Conservation (phyloP, 2,329 filamentous ascomycete genomes). For the Ophiostoma piceae region DNA sequence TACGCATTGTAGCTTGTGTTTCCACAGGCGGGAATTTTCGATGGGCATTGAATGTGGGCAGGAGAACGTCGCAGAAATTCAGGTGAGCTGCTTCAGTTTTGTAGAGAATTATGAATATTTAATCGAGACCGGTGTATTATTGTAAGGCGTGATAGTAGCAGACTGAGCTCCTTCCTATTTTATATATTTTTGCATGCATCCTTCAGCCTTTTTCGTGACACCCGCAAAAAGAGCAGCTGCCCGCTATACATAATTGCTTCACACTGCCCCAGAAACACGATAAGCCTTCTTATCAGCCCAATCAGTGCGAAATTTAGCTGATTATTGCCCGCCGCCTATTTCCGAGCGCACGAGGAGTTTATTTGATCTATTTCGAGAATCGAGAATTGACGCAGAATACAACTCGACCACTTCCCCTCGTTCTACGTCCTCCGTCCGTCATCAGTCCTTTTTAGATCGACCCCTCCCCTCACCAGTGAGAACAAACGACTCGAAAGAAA, state of each 20-base stretch:
- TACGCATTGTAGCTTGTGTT: not conserved
- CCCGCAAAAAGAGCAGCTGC: not conserved
- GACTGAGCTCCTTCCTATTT: not conserved
- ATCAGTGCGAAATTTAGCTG: constrained; percentile 4
- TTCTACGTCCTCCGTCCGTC: no score
- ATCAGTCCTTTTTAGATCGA: constrained; percentile 1
- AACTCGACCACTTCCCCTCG: not conserved
- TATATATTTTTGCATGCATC: not conserved
- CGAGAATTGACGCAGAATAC: constrained; percentile 7
- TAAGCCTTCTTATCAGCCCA: not conserved
- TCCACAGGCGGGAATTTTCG: constrained; percentile 6
- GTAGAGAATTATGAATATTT: not conserved
- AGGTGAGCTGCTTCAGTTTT: not conserved
- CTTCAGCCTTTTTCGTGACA: not conserved
- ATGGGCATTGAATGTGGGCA: not conserved
- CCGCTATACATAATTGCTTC: not conserved
- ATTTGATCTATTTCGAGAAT: constrained; percentile 7
- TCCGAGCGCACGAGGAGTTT: constrained; percentile 6
- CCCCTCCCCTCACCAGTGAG: constrained; percentile 16
- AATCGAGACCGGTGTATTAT: not conserved
- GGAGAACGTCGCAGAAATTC: not conserved
- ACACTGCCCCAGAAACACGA: not conserved
- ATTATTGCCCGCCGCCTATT: constrained; percentile 6
- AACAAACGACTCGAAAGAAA: constrained; percentile 16
- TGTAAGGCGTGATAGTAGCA: not conserved